Base-by-base conservation (phyloP, 1,284 basidiomycete genomes). In the Ceratobasidium papillatum region DNA sequence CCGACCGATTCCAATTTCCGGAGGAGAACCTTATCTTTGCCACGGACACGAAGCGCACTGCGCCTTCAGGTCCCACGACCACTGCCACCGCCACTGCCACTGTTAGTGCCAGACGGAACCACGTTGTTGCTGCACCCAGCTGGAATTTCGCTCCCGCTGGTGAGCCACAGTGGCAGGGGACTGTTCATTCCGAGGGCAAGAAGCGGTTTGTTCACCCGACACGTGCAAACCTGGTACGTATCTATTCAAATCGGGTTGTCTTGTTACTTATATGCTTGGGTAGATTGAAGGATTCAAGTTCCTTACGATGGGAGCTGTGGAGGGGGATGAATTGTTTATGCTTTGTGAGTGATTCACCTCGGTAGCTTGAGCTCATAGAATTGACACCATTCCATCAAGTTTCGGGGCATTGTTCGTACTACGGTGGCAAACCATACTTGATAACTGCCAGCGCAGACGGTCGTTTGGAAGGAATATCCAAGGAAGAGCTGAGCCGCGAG, bases 301-400 rank as follows among this genome's bases (percentile, higher is more conserved):
- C 45, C 30, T 72, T 12, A 43, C 61, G 22, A 3, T 3, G 3
- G 69, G 47, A 25, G 69, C 59, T 7, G 52, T 25, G 54, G 58
- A 43, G 30, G 69, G 69, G 0, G 69, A 72, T 45, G 32, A 47
- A 19, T 34, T 72, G 12, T 7, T 62, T n/a, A 47, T 72, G 27
- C 27, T 72, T 8, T 72, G 69, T 72, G 22, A 7, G 69, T 72
- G 8, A 9, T 49, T 49, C 19, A 3, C 19, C n/a, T 17, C 43
- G 3, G 8, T n/a, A 3, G 7, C 4, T 43, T 56, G 7, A 3
- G 12, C 5, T 36, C 17, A 30, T 41, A 2, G 22, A 32, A 36
- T 27, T 34, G 14, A 34, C 22, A 34, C 8, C 12, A 19, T 51
- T 47, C 25, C 30, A 22, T 36, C 32, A 12, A 65, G 63, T 65